A percentile compares a stretch with the other conserved stretches of the same genome.
Evolutionary conservation across 129 eudicot species (phyloP).

Genomic region (Artemisia annua): DNA sequence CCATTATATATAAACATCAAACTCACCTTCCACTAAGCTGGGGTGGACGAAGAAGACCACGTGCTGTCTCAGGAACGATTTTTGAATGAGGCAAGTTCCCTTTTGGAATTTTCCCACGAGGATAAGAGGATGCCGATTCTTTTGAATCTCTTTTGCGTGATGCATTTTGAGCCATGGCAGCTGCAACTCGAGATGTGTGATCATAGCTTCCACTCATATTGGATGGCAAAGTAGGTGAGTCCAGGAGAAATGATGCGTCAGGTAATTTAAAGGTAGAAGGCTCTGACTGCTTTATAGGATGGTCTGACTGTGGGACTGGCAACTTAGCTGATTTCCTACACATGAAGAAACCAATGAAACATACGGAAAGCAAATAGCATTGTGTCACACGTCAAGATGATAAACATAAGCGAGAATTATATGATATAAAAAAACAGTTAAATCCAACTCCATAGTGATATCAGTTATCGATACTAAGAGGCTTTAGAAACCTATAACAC

Average conservation of each 20-base stretch:
- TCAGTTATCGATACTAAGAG: too few species aligned
- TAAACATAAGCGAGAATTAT: too few species aligned
- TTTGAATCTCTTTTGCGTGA: constrained; percentile 60
- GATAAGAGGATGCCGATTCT: constrained; percentile 38
- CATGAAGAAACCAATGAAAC: constrained; percentile 3
- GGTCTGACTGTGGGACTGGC: constrained; percentile 33
- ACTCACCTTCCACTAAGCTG: constrained; percentile 92
- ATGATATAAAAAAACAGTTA: not conserved
- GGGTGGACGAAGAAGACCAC: constrained; percentile 77
- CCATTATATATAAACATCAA: constrained; percentile 6
- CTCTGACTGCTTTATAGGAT: constrained; percentile 23
- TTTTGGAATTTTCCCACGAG: constrained; percentile 72
- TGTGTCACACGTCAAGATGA: not conserved
- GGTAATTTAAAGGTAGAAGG: constrained; percentile 57
- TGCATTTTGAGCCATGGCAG: constrained; percentile 82
- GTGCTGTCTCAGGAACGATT: constrained; percentile 52
- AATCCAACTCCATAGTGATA: not conserved
- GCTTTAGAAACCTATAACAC: too few species aligned
- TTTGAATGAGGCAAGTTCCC: constrained; percentile 62
- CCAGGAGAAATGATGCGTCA: constrained; percentile 70
- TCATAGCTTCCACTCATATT: constrained; percentile 43
- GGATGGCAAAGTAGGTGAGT: constrained; percentile 54
- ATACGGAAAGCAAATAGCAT: constrained; percentile 2
- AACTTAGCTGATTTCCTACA: constrained; percentile 38
- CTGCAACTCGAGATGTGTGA: constrained; percentile 86